phyloP scores from a whole-genome alignment of 2,329 filamentous ascomycete species.

The Bipolaris oryzae region DNA sequence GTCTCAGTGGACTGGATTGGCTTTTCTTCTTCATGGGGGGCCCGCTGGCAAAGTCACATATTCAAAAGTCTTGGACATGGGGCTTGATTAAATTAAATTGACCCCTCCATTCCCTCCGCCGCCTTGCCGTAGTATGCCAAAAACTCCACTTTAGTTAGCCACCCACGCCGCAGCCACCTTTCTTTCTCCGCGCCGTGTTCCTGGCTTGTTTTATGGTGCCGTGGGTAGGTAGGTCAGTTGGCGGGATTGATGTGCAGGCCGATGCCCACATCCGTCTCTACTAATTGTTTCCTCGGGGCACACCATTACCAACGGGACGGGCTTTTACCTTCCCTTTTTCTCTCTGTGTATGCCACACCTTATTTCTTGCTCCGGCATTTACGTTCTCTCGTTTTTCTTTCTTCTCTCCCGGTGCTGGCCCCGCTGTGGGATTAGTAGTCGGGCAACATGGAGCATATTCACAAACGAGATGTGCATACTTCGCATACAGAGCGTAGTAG shows the following conservation, averaged over 20 bases:
- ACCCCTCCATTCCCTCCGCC: too few relatives aligned
- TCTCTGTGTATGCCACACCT: too few relatives aligned
- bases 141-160: too few relatives aligned
- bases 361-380: not conserved
- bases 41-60: constrained; percentile 2
- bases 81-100: constrained; percentile 16
- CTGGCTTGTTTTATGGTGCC: not conserved
- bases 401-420: not conserved
- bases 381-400: not conserved
- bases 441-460: constrained; percentile 17
- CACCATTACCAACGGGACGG: too few relatives aligned
- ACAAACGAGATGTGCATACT: constrained; percentile 22
- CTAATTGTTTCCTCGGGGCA: constrained; percentile 1
- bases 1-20: not conserved
- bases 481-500: constrained; percentile 27
- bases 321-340: too few relatives aligned
- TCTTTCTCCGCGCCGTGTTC: not conserved
- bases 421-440: not conserved
- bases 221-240: not conserved
- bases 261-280: not conserved
- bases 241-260: constrained; percentile 4
- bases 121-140: too few relatives aligned
- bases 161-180: too few relatives aligned
- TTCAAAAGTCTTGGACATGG: not conserved
- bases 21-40: not conserved